Base-by-base conservation (phyloP, 1,284 basidiomycete species). In the Golubevia pallescens region DNA sequence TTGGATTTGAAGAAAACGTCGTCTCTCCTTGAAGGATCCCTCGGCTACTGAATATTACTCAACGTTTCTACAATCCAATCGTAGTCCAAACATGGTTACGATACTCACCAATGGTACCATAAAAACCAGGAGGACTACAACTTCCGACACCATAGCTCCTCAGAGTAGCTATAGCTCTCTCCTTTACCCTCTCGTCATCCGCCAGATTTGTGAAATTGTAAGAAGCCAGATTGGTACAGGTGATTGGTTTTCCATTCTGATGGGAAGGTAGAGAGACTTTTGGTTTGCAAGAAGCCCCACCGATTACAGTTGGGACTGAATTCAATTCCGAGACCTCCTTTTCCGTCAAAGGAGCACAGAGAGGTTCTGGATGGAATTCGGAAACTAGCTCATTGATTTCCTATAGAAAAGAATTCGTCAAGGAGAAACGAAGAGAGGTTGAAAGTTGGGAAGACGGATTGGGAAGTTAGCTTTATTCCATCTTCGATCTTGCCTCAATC, bases 61-160 rank as follows among this genome's bases (percentile, higher is more conserved):
- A 28, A 28, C 28, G 28, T 28, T 28, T 28, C 28, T 28, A 28
- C 28, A 28, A 28, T 28, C 28, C 28, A 28, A 52, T 28, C 10
- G 60, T n/a, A 23, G 7, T n/a, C n/a, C n/a, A n/a, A n/a, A n/a
- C n/a, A n/a, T n/a, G n/a, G n/a, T n/a, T n/a, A n/a, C n/a, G n/a
- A n/a, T 4, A 65, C 67, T 51, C 53, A 67, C 63, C 71, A 66
- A 83, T 85, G 53, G 81, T 85, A 34, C 82, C 82, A 66, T 85
- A 85, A 70, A 85, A 85, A 20, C 81, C 81, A 1, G 82, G 82
- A n/a, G 82, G 81, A 21, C 77, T 80, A 62, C 82, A 85, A 62
- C 77, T 78, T 14, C 82, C 82, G 3, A 85, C 82, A 21, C 82
- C 82, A 56, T 85, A 85, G 60, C 73, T 73, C 32, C 81, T 73